phyloP scores from a whole-genome alignment of 768 basidiomycete genomes.

The Tulasnella sp. region DNA sequence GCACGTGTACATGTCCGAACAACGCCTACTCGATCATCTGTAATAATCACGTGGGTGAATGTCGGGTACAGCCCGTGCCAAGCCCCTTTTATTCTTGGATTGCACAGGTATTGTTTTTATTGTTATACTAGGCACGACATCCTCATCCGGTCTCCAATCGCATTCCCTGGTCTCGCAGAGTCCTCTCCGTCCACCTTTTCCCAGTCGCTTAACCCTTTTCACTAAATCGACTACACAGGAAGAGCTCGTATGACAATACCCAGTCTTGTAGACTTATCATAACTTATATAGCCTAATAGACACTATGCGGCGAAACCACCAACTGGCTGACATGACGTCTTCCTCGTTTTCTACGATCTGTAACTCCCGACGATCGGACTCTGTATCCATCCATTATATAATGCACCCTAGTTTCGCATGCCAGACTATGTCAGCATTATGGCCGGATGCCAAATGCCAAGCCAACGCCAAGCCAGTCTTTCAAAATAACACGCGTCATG shows the following conservation, averaged over 20 bases:
- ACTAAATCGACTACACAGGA: not conserved
- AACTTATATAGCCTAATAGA: not conserved
- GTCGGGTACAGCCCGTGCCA: not conserved
- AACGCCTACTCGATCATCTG: not conserved
- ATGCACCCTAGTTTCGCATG: too few relatives aligned
- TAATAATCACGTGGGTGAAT: not conserved
- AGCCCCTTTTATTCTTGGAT: not conserved
- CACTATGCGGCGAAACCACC: too few relatives aligned
- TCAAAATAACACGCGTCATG: too few relatives aligned
- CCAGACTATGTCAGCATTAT: too few relatives aligned
- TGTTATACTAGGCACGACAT: not conserved
- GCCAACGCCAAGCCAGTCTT: too few relatives aligned
- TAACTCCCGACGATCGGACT: too few relatives aligned
- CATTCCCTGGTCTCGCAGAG: not conserved
- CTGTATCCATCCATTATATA: too few relatives aligned
- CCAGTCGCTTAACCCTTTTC: not conserved
- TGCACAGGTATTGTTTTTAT: not conserved
- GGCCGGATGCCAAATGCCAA: too few relatives aligned
- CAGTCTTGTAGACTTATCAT: not conserved
- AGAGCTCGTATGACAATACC: not conserved
- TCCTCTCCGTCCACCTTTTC: not conserved
- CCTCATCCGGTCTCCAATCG: not conserved
- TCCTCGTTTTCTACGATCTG: too few relatives aligned
- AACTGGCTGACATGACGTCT: too few relatives aligned
- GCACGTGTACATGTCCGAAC: too few relatives aligned